Base-by-base conservation (phyloP, 164 flowering plant species). In the Amborella trichopoda region DNA sequence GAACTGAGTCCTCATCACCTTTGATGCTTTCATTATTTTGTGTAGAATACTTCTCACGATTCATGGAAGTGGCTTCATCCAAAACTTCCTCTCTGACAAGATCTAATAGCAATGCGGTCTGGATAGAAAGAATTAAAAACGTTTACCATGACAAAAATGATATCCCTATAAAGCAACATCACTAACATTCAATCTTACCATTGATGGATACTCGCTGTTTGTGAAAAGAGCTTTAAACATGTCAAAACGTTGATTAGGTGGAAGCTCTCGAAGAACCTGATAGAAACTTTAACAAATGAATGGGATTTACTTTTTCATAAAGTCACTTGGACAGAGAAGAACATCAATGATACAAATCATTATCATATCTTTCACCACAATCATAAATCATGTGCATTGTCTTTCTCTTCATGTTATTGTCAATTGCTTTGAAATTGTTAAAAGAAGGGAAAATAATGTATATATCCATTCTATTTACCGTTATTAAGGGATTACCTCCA, bases 21-120 rank as follows among this genome's bases (percentile, higher is more conserved):
- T 46, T 28, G n/a, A 12, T 26, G 24, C 28, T 13, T 27, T 53
- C 46, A 28, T 55, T 55, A 37, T 55, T 50, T 23, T 19, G 43
- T 24, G 6, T 18, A 37, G 59, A 19, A 34, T 26, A 28, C 45
- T 53, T 64, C 39, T 53, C 60, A 42, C 45, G 6, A 33, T 38
- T 22, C 41, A 12, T n/a, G 16, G 20, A 38, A 2, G n/a, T n/a
- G n/a, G n/a, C n/a, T n/a, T n/a, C n/a, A n/a, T n/a, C n/a, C n/a
- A n/a, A n/a, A n/a, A n/a, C 56, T 57, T 79, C 78, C 48, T 60
- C 78, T 70, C 58, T 78, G 20, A 75, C 63, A 58, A 70, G 58
- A 68, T 71, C 88, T 26, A 88, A 19, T 58, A 82, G 89, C 46
- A 93, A 58, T 20, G 89, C 96, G 32, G 66, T 60, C 99, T 93